These are phyloP conservation scores for Phytophthora idaei DNA, from an alignment of 352 stramenopile genomes.

Conservation along the genomic window DNA sequence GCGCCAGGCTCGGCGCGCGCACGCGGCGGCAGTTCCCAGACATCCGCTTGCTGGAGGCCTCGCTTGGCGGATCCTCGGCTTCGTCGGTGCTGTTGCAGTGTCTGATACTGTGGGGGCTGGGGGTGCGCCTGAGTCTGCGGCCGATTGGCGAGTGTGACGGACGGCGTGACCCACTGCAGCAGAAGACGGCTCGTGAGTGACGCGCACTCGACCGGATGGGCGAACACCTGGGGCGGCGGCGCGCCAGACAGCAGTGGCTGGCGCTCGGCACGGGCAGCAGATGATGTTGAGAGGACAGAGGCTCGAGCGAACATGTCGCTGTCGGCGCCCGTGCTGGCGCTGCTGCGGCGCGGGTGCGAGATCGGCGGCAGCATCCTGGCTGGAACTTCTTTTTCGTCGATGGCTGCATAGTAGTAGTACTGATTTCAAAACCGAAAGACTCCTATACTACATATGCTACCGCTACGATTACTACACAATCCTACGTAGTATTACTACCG, in stretches of 20 bases:
- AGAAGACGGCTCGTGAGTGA: slow-evolving; percentile 49
- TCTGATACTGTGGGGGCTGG: slow-evolving; percentile 33
- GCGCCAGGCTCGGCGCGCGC: slow-evolving; percentile 52
- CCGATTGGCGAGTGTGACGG: slow-evolving; percentile 45
- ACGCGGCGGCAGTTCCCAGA: slow-evolving; percentile 58
- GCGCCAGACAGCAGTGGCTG: slow-evolving; percentile 44
- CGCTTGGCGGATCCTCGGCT: slow-evolving; percentile 39
- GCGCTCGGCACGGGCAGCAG: slow-evolving; percentile 17
- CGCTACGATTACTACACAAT: too few species aligned
- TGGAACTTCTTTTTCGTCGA: neutral
- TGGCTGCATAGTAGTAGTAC: too few species aligned
- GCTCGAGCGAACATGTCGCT: slow-evolving; percentile 18
- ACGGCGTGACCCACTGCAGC: slow-evolving; percentile 54
- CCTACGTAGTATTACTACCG: too few species aligned
- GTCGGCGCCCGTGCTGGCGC: slow-evolving; percentile 11
- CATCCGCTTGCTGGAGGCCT: slow-evolving; percentile 55
- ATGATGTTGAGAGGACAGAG: slow-evolving; percentile 22
- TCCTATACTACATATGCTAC: too few species aligned
- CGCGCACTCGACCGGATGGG: slow-evolving; percentile 48
- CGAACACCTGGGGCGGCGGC: slow-evolving; percentile 38
- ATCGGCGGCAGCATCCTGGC: slow-evolving; percentile 16
- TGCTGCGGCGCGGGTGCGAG: slow-evolving; percentile 15
- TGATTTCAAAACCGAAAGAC: too few species aligned
- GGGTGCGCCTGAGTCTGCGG: slow-evolving; percentile 36
- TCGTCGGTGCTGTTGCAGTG: slow-evolving; percentile 8